These are phyloP conservation scores for Priceomyces medius DNA, from an alignment of 805 yeast species.

Conservation along the genomic window DNA sequence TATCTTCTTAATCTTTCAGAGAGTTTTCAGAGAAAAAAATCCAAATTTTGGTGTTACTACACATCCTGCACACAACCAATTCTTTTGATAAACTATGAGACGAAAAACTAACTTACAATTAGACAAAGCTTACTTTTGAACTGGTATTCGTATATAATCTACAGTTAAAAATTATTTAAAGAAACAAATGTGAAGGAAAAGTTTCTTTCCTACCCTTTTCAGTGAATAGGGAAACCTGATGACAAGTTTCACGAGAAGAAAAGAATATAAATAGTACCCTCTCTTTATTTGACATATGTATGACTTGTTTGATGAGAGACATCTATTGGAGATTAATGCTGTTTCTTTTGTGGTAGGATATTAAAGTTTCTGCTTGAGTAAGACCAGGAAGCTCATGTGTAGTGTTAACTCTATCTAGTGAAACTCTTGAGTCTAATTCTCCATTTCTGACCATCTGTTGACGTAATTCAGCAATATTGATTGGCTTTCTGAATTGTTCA, in stretches of 20 bases:
- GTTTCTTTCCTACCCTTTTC: no score
- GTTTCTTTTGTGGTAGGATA: constrained; percentile 42
- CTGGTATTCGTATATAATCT: no score
- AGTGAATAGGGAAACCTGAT: no score
- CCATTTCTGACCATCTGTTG: constrained; percentile 39
- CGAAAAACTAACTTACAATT: not conserved
- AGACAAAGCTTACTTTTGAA: not conserved
- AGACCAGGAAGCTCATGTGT: constrained; percentile 51
- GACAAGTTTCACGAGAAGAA: not conserved
- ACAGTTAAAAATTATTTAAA: no score
- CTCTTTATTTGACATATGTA: no score
- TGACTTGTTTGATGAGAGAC: no score
- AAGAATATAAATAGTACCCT: not conserved
- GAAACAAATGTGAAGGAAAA: no score
- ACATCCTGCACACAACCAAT: not conserved
- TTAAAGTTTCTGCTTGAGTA: constrained; percentile 47
- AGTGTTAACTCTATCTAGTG: constrained; percentile 42
- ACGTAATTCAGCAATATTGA: constrained; percentile 34
- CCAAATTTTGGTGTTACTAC: not conserved
- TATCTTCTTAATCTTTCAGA: not conserved
- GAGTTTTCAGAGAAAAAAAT: no score
- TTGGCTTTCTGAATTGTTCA: constrained; percentile 32
- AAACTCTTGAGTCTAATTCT: constrained; percentile 33
- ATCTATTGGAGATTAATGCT: constrained; percentile 38
- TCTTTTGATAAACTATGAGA: not conserved